Evolutionary conservation across 805 yeast species (phyloP), one percentile per base, ranked within the genome.

Genomic region (Jamesozyma jinghongensis): DNA sequence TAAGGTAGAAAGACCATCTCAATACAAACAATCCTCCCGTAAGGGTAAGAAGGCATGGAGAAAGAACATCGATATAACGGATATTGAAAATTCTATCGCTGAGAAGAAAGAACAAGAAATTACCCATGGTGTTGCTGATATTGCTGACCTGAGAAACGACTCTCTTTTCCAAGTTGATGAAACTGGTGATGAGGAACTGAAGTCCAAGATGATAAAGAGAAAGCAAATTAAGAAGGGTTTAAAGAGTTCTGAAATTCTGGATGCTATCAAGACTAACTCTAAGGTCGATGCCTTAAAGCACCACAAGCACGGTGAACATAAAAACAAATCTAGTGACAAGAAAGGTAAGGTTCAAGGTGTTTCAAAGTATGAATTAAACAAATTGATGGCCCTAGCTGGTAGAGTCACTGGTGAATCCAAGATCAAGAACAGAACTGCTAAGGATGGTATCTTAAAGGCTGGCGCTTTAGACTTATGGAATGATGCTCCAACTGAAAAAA

Each of bases 1-100:
- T 28, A 34, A 44, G 8, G 38, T 33, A 10, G 48, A 47, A 32
- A 71, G 77, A 60, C 85, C 88, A 12, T 59, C 75, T 18, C 78
- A 73, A 50, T 71, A 69, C 50, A 66, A 66, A 34, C 96, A 88
- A 63, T 56, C 82, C 4, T 86, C 96, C 6, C 74, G 97, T 56
- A 92, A 92, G 68, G 95, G 95, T 34, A 90, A 85, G 71, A 81
- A 74, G 59, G 83, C 97, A 4, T 92, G 98, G 98, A 79, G 97
- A 63, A 92, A 90, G 65, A 85, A 92, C 62, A 83, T 92, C 43
- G 95, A 92, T 60, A 66, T 92, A 16, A 78, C 76, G 19, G 96
- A 86, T 48, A 68, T 92, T 37, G 86, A 83, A 54, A 61, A 65
- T 26, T 82, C 81, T 11, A 65, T 90, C 31, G 90, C 81, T 50